These are phyloP conservation scores for Urostyla sp. DNA, from an alignment of 73 alveolate genomes.

Conservation along the genomic window DNA sequence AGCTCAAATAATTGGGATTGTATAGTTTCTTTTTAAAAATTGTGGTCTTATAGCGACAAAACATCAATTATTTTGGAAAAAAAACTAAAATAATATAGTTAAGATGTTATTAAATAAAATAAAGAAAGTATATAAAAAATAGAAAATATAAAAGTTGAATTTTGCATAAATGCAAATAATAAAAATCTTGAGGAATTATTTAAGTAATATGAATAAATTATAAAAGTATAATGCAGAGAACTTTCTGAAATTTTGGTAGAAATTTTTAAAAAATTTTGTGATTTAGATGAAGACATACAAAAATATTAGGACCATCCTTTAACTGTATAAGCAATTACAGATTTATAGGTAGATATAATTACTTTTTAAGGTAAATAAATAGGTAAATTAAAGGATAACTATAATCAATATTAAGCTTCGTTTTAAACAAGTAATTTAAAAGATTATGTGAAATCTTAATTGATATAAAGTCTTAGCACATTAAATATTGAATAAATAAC, in stretches of 20 bases:
- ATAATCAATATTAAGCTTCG: background rate
- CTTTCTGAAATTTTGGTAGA: background rate
- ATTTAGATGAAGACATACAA: background rate
- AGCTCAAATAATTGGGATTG: background rate
- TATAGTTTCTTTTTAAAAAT: background rate
- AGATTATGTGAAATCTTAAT: background rate
- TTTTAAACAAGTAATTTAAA: background rate
- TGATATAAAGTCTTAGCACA: background rate
- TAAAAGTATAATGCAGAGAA: background rate
- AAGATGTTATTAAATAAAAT: too few species aligned
- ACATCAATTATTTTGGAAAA: background rate
- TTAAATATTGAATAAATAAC: background rate
- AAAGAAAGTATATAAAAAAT: too few species aligned
- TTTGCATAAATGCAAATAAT: background rate
- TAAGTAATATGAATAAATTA: too few species aligned
- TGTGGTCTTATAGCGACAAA: background rate
- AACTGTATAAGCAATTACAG: background rate
- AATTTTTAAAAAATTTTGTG: too few species aligned
- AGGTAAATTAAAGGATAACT: background rate
- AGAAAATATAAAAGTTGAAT: background rate
- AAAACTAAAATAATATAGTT: background rate
- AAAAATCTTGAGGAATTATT: background rate
- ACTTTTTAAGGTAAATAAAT: too few species aligned
- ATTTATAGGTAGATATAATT: background rate
- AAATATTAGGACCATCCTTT: background rate